Conservation (phyloP, 306 rosid genomes). For the Cicer arietinum region DNA sequence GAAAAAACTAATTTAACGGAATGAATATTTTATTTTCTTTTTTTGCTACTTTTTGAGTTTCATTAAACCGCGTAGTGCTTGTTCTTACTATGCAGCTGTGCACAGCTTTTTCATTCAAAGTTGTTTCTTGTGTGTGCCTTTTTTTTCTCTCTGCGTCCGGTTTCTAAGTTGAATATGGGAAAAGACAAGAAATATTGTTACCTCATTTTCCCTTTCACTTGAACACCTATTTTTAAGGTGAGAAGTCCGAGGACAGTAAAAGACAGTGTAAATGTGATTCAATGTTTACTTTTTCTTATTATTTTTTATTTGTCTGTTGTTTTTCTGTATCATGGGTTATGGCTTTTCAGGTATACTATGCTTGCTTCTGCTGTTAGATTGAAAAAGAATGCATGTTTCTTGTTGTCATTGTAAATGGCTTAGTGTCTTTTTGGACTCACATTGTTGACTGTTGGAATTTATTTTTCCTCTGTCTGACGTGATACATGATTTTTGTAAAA, state of each 20-base stretch:
- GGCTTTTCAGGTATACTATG: conserved; percentile 17
- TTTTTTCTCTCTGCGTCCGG: conserved; percentile 33
- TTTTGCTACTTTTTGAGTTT: background rate
- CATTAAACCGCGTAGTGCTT: background rate
- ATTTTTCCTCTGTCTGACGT: background rate
- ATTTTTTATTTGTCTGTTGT: background rate
- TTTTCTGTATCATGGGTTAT: conserved; percentile 17
- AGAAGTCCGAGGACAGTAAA: conserved; percentile 44
- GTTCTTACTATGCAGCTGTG: conserved; percentile 41
- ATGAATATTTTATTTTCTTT: background rate
- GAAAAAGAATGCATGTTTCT: background rate
- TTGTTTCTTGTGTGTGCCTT: conserved; percentile 46
- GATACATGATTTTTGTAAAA: conserved; percentile 1
- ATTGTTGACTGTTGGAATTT: background rate
- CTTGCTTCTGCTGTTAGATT: background rate
- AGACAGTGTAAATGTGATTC: conserved; percentile 28
- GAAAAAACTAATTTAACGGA: background rate
- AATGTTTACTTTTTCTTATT: background rate
- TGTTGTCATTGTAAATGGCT: background rate
- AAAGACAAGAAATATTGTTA: conserved; percentile 47
- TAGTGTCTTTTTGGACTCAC: background rate
- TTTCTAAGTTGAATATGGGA: conserved; percentile 35
- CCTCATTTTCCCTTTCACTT: conserved; percentile 19
- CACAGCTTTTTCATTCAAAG: conserved; percentile 13
- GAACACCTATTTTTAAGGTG: conserved; percentile 36